Percentiles rank a stretch among this genome's conserved stretches.
Evolutionary conservation across 1,139 yeast genomes (phyloP).

Genomic region (Zygoascus sp.): DNA sequence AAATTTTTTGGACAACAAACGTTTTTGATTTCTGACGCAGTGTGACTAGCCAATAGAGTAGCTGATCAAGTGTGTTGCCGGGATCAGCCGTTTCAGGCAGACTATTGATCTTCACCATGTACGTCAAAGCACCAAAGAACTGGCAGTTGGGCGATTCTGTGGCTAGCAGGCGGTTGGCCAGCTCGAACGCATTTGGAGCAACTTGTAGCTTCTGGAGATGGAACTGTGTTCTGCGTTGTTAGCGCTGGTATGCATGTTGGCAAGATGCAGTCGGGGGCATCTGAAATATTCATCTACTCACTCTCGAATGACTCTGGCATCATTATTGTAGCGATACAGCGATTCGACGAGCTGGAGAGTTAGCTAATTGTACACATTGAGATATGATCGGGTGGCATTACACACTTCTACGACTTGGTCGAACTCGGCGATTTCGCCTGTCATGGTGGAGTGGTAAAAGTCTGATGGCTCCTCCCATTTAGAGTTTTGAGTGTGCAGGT

Average conservation of each 20-base stretch:
- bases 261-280: background rate
- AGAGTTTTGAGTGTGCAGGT: background rate
- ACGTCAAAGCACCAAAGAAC: slow-evolving; percentile 61
- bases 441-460: background rate
- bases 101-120: slow-evolving; percentile 45
- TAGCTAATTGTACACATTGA: slow-evolving; percentile 2
- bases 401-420: slow-evolving; percentile 12
- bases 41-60: slow-evolving; percentile 28
- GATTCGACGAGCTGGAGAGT: slow-evolving; percentile 22
- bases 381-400: background rate
- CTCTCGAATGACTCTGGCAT: slow-evolving; percentile 20
- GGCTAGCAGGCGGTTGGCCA: slow-evolving; percentile 45
- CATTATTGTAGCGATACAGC: slow-evolving; percentile 20
- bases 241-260: no score
- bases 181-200: slow-evolving; percentile 45
- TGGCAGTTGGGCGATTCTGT: slow-evolving; percentile 42
- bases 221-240: slow-evolving; percentile 38
- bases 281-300: slow-evolving; percentile 11
- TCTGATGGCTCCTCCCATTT: background rate
- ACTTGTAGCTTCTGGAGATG: slow-evolving; percentile 47
- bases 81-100: slow-evolving; percentile 19
- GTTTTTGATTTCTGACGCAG: slow-evolving; percentile 19
- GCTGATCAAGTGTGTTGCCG: slow-evolving; percentile 22
- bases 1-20: slow-evolving; percentile 35
- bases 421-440: slow-evolving; percentile 13